A percentile compares a stretch with the other conserved stretches of the same genome.
phyloP scores from a whole-genome alignment of 352 stramenopile genomes.

The Phytophthora litchii region DNA sequence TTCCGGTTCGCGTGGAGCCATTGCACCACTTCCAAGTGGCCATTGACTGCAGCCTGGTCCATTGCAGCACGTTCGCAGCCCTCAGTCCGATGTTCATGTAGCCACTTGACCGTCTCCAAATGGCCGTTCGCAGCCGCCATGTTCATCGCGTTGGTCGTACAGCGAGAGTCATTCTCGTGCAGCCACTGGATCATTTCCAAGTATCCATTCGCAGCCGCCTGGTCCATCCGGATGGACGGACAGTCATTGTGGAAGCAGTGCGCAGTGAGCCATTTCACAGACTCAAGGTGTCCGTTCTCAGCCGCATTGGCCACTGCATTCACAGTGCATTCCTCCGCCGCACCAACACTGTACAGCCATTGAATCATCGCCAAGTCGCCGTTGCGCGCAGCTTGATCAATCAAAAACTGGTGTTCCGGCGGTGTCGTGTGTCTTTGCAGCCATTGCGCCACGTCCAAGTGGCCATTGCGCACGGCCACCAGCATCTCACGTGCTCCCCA shows the following conservation, averaged over 20 bases:
- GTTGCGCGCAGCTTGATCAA: constrained; percentile 42
- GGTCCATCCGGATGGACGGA: constrained; percentile 40
- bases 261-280: constrained; percentile 41
- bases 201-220: constrained; percentile 49
- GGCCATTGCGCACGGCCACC: constrained; percentile 34
- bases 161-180: constrained; percentile 28
- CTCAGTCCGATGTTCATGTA: constrained; percentile 24
- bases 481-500: constrained; percentile 41
- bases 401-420: constrained; percentile 34
- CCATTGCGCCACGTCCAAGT: constrained; percentile 45
- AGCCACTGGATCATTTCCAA: constrained; percentile 29
- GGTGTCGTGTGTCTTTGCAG: constrained; percentile 36
- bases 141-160: constrained; percentile 37
- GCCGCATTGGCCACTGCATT: constrained; percentile 49
- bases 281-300: constrained; percentile 44
- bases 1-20: constrained; percentile 25
- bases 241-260: constrained; percentile 34
- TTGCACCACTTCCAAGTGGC: constrained; percentile 31
- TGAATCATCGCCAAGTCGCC: constrained; percentile 46
- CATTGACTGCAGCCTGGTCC: constrained; percentile 33
- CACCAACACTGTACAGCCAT: constrained; percentile 40
- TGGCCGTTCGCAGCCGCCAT: constrained; percentile 30
- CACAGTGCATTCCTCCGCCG: constrained; percentile 32
- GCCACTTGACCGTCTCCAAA: constrained; percentile 27
- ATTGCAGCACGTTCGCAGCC: constrained; percentile 34